Percentiles rank a stretch among this genome's conserved stretches.
Evolutionary conservation across 805 yeast genomes (phyloP).

Genomic region (Kazachstania africana): DNA sequence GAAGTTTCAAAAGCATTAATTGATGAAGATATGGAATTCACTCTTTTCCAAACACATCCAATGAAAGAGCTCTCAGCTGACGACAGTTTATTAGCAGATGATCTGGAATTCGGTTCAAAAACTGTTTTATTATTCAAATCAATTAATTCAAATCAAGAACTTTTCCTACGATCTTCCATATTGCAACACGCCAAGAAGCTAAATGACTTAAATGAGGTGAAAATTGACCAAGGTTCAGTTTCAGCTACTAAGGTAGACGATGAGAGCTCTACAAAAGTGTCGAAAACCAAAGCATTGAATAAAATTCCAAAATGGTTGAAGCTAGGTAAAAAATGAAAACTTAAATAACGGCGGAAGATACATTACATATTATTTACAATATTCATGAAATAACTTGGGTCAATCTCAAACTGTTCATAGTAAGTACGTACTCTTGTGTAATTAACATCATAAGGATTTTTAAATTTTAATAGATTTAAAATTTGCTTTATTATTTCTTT

Average conservation of each 20-base stretch:
- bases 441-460: slow-evolving; percentile 9
- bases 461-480: slow-evolving; percentile 5
- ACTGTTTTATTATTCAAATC: slow-evolving; percentile 32
- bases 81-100: slow-evolving; percentile 24
- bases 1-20: slow-evolving; percentile 21
- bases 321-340: slow-evolving; percentile 25
- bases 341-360: neutral
- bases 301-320: slow-evolving; percentile 32
- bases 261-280: no score
- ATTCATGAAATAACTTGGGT: no score
- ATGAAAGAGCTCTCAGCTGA: slow-evolving; percentile 24
- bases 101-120: slow-evolving; percentile 35
- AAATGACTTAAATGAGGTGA: no score
- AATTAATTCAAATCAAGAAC: slow-evolving; percentile 7
- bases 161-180: slow-evolving; percentile 22
- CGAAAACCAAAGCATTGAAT: slow-evolving; percentile 7
- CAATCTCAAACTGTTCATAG: no score
- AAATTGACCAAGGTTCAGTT: no score
- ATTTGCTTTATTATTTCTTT: slow-evolving; percentile 8
- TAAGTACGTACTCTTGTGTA: no score
- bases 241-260: no score
- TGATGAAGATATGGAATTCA: slow-evolving; percentile 24
- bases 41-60: slow-evolving; percentile 41
- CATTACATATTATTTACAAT: neutral
- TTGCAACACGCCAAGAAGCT: slow-evolving; percentile 25